These are phyloP conservation scores for Sideroxylon spinosum DNA, from an alignment of 179 eudicot species.

Conservation along the genomic window DNA sequence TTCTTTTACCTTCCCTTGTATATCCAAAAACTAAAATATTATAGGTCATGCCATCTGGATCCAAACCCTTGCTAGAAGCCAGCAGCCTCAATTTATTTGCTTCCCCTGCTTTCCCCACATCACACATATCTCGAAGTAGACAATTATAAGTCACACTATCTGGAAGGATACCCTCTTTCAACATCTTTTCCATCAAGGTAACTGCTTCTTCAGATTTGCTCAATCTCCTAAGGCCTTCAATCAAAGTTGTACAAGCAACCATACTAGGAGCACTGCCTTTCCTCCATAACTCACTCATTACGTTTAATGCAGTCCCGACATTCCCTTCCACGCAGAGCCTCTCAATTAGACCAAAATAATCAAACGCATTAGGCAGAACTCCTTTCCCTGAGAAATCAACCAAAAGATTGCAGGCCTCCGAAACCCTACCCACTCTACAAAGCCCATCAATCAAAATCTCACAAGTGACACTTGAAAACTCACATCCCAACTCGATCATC, in stretches of 20 bases:
- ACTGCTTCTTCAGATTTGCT: conserved; percentile 45
- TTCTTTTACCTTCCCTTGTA: conserved; percentile 55
- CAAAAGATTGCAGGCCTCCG: conserved; percentile 59
- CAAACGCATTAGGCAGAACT: conserved; percentile 54
- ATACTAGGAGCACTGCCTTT: conserved; percentile 59
- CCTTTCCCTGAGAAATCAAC: conserved; percentile 63
- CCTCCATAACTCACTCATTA: conserved; percentile 63
- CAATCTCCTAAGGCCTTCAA: conserved; percentile 64
- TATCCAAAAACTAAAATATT: conserved; percentile 70
- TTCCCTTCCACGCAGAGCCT: conserved; percentile 49
- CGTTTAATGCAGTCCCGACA: conserved; percentile 48
- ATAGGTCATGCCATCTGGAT: conserved; percentile 55
- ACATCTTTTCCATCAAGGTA: conserved; percentile 52
- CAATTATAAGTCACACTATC: conserved; percentile 86
- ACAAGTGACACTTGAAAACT: conserved; percentile 57
- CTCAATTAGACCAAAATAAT: conserved; percentile 51
- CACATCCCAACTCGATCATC: conserved; percentile 75
- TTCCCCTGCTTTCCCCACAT: conserved; percentile 44
- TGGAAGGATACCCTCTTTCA: conserved; percentile 47
- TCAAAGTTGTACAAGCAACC: conserved; percentile 68
- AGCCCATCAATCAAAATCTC: conserved; percentile 80
- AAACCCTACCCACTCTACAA: conserved; percentile 43
- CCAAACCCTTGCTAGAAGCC: conserved; percentile 73
- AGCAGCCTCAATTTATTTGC: conserved; percentile 69
- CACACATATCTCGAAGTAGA: conserved; percentile 63